Evolutionary conservation across 495 filamentous ascomycete species (phyloP), one percentile per base, ranked within the genome.

Genomic region (Alectoria sarmentosa): DNA sequence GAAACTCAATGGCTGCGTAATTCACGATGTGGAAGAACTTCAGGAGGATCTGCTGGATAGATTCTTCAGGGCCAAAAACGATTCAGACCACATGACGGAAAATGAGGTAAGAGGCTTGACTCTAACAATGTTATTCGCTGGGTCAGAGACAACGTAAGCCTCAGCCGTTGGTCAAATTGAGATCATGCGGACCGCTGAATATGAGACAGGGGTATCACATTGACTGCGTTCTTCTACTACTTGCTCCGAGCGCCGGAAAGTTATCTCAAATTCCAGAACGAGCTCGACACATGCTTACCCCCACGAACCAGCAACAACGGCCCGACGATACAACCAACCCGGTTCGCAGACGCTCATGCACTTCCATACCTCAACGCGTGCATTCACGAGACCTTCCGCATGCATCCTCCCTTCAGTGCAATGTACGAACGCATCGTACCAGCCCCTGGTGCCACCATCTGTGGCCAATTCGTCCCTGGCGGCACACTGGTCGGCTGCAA

Each of bases 11-110:
- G n/a, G n/a, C n/a, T n/a, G n/a, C n/a, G n/a, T n/a, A n/a, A n/a
- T n/a, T n/a, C n/a, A n/a, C n/a, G n/a, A n/a, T n/a, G n/a, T n/a
- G n/a, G n/a, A n/a, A n/a, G n/a, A n/a, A n/a, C n/a, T n/a, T n/a
- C 32, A 26, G 4, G 62, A 78, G 62, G 76, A 80, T 69, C 65
- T 83, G 0, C 70, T 83, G 0, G 74, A 77, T 36, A 78, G 76
- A 61, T 83, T 83, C 68, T 66, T 76, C 0, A 73, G 78, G 69
- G 79, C 80, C 2, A 72, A 72, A 30, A 71, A 80, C 66, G 71
- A 77, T 73, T 77, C 84, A 1, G 76, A 85, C 5, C 87, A 89
- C 73, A 89, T 91, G 83, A 83, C 76, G 42, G 80, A 87, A 67
- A 79, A 73, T 3, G 77, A 84, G 11, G 84, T 91, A 10, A 82